A percentile compares a stretch with the other conserved stretches of the same genome.
Conservation (phyloP, 495 filamentous ascomycete species). For the Aspergillus mulundensis region DNA sequence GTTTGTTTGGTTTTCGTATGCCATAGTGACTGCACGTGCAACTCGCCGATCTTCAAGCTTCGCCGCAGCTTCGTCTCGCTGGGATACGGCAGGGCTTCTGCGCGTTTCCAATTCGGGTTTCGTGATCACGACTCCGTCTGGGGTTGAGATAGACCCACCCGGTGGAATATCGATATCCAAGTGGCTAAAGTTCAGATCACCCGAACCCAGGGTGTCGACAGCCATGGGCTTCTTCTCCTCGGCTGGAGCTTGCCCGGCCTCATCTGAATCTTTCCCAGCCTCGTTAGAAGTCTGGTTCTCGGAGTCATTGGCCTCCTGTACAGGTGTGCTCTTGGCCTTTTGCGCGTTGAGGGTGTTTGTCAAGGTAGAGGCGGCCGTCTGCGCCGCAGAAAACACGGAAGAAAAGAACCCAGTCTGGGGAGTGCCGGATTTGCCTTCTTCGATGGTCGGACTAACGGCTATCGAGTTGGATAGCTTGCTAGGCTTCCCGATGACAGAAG, state of each 20-base stretch:
- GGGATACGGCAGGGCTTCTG: slow-evolving; percentile 34
- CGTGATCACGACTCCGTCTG: slow-evolving; percentile 39
- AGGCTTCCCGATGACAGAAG: slow-evolving; percentile 58
- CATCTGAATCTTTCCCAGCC: slow-evolving; percentile 23
- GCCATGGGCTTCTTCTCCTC: slow-evolving; percentile 65
- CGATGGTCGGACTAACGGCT: slow-evolving; percentile 67
- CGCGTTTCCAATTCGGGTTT: slow-evolving; percentile 37
- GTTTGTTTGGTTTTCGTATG: slow-evolving; percentile 47
- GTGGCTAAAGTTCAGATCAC: slow-evolving; percentile 82
- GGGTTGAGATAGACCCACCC: slow-evolving; percentile 35
- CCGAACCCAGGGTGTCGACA: slow-evolving; percentile 84
- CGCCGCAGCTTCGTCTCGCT: slow-evolving; percentile 51
- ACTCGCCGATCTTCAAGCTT: slow-evolving; percentile 55
- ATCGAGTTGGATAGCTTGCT: slow-evolving; percentile 86
- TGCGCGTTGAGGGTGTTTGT: slow-evolving; percentile 73
- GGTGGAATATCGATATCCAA: slow-evolving; percentile 49
- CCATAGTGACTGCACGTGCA: slow-evolving; percentile 56
- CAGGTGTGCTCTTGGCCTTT: slow-evolving; percentile 32
- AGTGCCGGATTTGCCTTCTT: slow-evolving; percentile 52
- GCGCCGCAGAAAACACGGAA: slow-evolving; percentile 84
- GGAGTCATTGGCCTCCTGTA: slow-evolving; percentile 21
- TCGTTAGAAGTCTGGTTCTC: slow-evolving; percentile 22
- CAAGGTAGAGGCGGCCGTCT: slow-evolving; percentile 86
- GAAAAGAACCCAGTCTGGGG: slow-evolving; percentile 79
- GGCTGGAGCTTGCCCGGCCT: slow-evolving; percentile 13